Base-by-base conservation (phyloP, 179 eudicot genomes). In the Camellia oleifera region DNA sequence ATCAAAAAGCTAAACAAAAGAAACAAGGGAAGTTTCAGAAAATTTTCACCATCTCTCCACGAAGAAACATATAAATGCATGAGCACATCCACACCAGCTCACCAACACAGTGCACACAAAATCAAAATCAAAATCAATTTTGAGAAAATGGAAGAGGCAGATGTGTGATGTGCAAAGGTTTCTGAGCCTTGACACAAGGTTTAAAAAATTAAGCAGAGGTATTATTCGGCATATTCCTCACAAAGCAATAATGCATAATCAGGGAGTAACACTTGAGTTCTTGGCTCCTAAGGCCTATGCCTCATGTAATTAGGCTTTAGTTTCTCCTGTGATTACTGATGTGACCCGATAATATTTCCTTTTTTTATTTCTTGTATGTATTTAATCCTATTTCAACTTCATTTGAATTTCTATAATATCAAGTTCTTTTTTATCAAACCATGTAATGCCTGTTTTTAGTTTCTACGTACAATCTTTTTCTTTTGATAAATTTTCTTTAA, bases 1-100 rank as follows among this genome's bases (percentile, higher is more conserved):
- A 65, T 1, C 69, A 65, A 65, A 10, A 20, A 74, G 45, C 44
- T 18, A 14, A 56, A 74, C n/a, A 45, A 57, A 58, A 17, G 64
- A 26, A 73, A 32, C 63, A 18, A 42, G 54, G n/a, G 60, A n/a
- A 72, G n/a, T 72, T 53, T n/a, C 58, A 71, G 15, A 72, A 48
- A 53, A 23, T 3, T n/a, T 26, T 52, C 44, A 6, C 52, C 53
- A 65, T 3, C 26, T 65, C 69, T 23, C 42, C 69, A 23, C 5
- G 26, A 1, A 20, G 69, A 65, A 20, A 20, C 0, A 65, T 26
- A 65, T 20, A 65, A 65, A 65, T 65, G 69, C 42, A 26, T 13
- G 10, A 26, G 44, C 26, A 56, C 4, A 53, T 56, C 20, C n/a
- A 53, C 9, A 13, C 48, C 10, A 20, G 62, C 75, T 57, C 63